A percentile compares a stretch with the other conserved stretches of the same genome.
Conservation (phyloP, 352 stramenopile species). For the Globisporangium irregulare region DNA sequence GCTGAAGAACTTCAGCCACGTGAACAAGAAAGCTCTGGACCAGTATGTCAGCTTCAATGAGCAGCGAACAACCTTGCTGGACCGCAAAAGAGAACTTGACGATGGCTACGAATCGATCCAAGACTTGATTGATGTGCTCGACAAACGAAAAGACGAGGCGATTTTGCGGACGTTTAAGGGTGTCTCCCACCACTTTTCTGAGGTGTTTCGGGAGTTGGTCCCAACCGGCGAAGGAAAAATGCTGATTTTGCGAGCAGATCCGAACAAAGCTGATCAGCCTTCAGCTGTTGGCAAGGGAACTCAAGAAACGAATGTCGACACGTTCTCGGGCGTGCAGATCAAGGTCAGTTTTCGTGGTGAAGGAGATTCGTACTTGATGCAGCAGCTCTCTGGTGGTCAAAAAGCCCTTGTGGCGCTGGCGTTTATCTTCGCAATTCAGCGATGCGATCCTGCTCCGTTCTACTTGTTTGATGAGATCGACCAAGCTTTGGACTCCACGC, state of each 20-base stretch:
- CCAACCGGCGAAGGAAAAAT: conserved; percentile 95
- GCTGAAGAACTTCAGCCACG: conserved; percentile 97
- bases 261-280: conserved; percentile 17
- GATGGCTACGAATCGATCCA: conserved; percentile 89
- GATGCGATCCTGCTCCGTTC: conserved; percentile 98
- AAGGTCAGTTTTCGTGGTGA: conserved; percentile 97
- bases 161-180: conserved; percentile 99
- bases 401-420: conserved; percentile 98
- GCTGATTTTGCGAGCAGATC: conserved; percentile 94
- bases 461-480: conserved; percentile 99
- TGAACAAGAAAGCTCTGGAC: conserved; percentile 99
- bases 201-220: conserved; percentile 98
- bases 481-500: conserved; percentile 98
- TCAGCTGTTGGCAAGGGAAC: conserved; percentile 17
- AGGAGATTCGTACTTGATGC: conserved; percentile 97
- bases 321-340: conserved; percentile 98
- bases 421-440: conserved; percentile 99
- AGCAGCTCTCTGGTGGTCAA: conserved; percentile 98
- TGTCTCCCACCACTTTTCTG: conserved; percentile 97
- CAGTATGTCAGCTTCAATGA: conserved; percentile 99
- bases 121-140: conserved; percentile 88
- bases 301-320: conserved; percentile 65
- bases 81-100: conserved; percentile 96
- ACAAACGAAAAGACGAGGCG: conserved; percentile 97
- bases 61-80: conserved; percentile 86